Percentiles rank a stretch among this genome's conserved stretches.
Conservation (phyloP, 164 flowering plant genomes). For the Chimonanthus salicifolius region DNA sequence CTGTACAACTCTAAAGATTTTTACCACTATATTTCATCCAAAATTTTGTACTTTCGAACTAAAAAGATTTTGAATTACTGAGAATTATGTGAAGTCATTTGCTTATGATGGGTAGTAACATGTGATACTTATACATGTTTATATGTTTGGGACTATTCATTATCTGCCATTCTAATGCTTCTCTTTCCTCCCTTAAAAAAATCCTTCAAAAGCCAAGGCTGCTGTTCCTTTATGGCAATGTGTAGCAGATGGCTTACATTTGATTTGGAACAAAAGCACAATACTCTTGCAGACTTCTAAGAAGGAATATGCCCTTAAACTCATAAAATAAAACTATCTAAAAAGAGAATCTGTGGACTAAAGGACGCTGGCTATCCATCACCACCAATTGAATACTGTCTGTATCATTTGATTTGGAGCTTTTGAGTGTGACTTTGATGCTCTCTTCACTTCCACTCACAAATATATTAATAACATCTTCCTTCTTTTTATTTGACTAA, state of each 20-base stretch:
- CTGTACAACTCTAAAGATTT: too few relatives aligned
- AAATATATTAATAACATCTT: too few relatives aligned
- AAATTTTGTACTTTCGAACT: too few relatives aligned
- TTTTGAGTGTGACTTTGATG: too few relatives aligned
- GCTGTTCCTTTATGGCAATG: not conserved
- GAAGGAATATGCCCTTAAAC: not conserved
- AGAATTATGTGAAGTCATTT: too few relatives aligned
- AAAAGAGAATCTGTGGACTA: not conserved
- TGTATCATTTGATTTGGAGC: not conserved
- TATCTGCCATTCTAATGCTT: not conserved
- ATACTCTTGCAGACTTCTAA: not conserved
- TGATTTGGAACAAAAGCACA: not conserved
- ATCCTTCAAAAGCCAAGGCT: not conserved
- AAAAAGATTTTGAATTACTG: too few relatives aligned
- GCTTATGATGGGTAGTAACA: too few relatives aligned
- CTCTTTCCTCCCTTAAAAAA: not conserved
- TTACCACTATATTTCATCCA: too few relatives aligned
- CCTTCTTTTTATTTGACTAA: too few relatives aligned
- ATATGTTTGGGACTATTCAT: too few relatives aligned
- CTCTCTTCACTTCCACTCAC: too few relatives aligned
- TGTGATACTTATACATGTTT: too few relatives aligned
- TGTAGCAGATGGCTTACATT: not conserved
- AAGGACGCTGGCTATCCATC: not conserved
- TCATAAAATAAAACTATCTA: not conserved
- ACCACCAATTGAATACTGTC: slow-evolving; percentile 1